These are phyloP conservation scores for Zalerion maritima DNA, from an alignment of 495 filamentous ascomycete genomes.

Conservation along the genomic window DNA sequence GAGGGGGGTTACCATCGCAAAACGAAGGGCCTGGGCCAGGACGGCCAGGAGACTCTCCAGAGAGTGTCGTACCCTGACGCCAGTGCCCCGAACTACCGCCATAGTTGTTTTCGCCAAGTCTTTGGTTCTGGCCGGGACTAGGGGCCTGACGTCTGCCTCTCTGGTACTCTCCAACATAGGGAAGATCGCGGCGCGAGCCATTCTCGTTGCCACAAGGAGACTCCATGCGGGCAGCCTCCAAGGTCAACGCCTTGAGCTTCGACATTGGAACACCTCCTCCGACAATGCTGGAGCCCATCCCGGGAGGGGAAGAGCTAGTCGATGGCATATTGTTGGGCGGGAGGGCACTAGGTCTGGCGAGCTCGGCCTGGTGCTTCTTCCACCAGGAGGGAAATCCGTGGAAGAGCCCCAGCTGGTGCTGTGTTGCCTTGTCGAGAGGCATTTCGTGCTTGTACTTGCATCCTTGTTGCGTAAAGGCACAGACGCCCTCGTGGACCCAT, in stretches of 20 bases:
- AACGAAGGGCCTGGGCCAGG: too few relatives aligned
- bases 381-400: slow-evolving; percentile 37
- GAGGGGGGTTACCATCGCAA: too few relatives aligned
- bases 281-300: background rate
- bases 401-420: slow-evolving; percentile 48
- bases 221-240: background rate
- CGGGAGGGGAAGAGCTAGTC: too few relatives aligned
- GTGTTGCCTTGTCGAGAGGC: slow-evolving; percentile 44
- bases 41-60: too few relatives aligned
- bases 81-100: too few relatives aligned
- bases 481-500: slow-evolving; percentile 73
- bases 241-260: background rate
- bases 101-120: too few relatives aligned
- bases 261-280: background rate
- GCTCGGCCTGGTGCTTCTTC: slow-evolving; percentile 32
- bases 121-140: too few relatives aligned
- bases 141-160: too few relatives aligned
- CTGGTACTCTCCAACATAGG: background rate
- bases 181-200: slow-evolving; percentile 1
- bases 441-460: slow-evolving; percentile 83
- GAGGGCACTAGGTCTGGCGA: slow-evolving; percentile 8
- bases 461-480: slow-evolving; percentile 71
- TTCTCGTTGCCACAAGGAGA: slow-evolving; percentile 5
- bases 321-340: background rate
- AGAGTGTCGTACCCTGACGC: too few relatives aligned